Base-by-base conservation (phyloP, 768 basidiomycete genomes). In the Tricholoma sp. region DNA sequence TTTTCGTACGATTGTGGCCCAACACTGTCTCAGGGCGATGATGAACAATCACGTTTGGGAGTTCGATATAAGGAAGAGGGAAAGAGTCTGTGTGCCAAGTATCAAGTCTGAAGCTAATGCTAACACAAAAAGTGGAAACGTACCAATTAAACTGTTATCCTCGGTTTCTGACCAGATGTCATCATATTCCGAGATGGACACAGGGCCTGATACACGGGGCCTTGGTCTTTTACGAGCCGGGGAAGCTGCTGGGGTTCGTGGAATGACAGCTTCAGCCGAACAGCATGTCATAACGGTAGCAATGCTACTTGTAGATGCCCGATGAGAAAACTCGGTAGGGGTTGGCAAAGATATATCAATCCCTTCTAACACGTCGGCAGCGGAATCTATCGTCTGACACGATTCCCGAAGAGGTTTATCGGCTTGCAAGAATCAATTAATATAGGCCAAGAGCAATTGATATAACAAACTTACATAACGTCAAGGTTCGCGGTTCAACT, bases 241-340 rank as follows among this genome's bases (percentile, higher is more conserved):
- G 39, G 48, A 49, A 10, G 54, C n/a, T 37, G 47, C 32, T 60
- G 57, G 57, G 32, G 56, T 58, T 42, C 72, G 75, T 8, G 80
- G 79, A 54, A 85, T 72, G 49, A 86, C 70, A 10, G 80, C 85
- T 29, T 87, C 82, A 1, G 79, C 78, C 4, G 85, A 85, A 39
- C 74, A 70, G 33, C 78, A 79, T 0, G 84, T 83, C 72, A 81
- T 73, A 57, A 84, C 68, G 0, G 85, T 84, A 28, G 78, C 77
- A 50, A 86, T 68, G 60, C 83, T 86, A 47, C 74, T 76, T 51
- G 79, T 70, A 4, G 84, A 85, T 29, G 64, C 64, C 24, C 77
- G 75, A 52, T 64, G 63, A 24, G 68, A 63, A 50, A 69, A 57
- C 57, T 76, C 70, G 55, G 70, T 67, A 57, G 69, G 63, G 47